A percentile compares a stretch with the other conserved stretches of the same genome.
Conservation (phyloP, 192 early-diverging fungal species). For the Coemansia sp. region DNA sequence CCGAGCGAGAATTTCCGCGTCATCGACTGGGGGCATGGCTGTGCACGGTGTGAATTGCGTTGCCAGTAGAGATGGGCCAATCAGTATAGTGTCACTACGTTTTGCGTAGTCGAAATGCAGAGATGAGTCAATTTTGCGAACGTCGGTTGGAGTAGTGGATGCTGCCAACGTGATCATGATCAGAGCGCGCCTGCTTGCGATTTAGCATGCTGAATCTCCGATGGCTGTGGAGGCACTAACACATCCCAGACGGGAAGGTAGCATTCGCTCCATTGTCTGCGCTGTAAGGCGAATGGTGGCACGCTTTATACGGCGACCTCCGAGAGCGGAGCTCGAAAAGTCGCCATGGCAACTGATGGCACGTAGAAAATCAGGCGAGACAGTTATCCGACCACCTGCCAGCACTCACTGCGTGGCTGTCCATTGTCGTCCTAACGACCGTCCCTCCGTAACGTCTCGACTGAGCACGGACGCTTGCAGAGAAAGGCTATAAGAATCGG, state of each 20-base stretch:
- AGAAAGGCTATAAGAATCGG: conserved; percentile 6
- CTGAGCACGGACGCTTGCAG: neutral
- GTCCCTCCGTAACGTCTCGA: neutral
- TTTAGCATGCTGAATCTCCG: no score
- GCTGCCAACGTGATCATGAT: neutral
- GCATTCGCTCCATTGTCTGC: neutral
- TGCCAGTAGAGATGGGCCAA: neutral
- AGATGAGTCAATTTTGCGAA: neutral
- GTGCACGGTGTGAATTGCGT: neutral
- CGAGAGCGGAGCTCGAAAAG: neutral
- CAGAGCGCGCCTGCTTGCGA: neutral
- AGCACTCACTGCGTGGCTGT: conserved; percentile 6
- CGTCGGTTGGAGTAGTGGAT: no score
- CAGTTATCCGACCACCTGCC: conserved; percentile 8
- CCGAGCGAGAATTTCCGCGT: conserved; percentile 46
- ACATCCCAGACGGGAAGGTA: neutral
- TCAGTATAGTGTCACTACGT: neutral
- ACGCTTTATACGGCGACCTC: neutral
- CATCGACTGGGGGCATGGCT: conserved; percentile 38
- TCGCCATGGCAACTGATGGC: neutral
- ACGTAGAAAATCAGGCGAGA: conserved; percentile 8
- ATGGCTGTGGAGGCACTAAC: no score
- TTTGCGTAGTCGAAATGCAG: neutral
- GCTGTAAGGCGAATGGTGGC: neutral
- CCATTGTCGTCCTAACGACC: conserved; percentile 7